Evolutionary conservation across 2,329 filamentous ascomycete species (phyloP).

Genomic region (Colletotrichum sp.): DNA sequence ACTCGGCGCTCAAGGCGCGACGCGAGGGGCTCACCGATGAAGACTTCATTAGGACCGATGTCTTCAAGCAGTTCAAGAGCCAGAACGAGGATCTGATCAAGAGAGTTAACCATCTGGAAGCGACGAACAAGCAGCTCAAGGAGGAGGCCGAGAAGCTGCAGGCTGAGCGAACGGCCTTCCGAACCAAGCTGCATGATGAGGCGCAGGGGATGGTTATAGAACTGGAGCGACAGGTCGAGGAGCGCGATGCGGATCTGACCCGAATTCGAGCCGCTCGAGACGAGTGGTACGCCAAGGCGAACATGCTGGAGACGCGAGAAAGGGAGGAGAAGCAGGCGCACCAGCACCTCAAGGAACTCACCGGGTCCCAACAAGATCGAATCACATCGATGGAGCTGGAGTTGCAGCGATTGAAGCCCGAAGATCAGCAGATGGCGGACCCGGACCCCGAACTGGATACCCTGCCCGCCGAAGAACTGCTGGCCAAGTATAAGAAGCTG

Average conservation of each 20-base stretch:
- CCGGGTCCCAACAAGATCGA: conserved; percentile 78
- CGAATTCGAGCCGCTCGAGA: conserved; percentile 85
- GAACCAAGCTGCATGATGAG: conserved; percentile 82
- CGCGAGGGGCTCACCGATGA: conserved; percentile 83
- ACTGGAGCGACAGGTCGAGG: conserved; percentile 80
- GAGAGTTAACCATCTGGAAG: conserved; percentile 89
- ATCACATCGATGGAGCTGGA: conserved; percentile 86
- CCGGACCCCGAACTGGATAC: conserved; percentile 57
- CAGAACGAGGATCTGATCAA: conserved; percentile 94
- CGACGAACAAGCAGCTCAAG: conserved; percentile 81
- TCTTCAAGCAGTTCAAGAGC: conserved; percentile 89
- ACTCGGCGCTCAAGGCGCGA: conserved; percentile 73
- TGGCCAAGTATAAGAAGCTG: conserved; percentile 74
- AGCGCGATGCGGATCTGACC: conserved; percentile 83
- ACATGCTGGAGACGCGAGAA: conserved; percentile 78
- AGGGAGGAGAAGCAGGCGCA: conserved; percentile 75
- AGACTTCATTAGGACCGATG: conserved; percentile 89
- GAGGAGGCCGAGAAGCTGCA: conserved; percentile 87
- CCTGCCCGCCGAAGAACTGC: conserved; percentile 73
- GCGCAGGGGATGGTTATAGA: conserved; percentile 75
- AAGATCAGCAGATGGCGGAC: conserved; percentile 52
- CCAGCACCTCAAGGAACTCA: conserved; percentile 80
- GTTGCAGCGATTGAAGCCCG: conserved; percentile 70
- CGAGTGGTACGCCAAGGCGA: conserved; percentile 82
- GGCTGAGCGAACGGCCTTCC: conserved; percentile 83